Percentiles rank a stretch among this genome's conserved stretches.
phyloP scores from a whole-genome alignment of 371 early-diverging fungal species.

The Chytridiales sp. region DNA sequence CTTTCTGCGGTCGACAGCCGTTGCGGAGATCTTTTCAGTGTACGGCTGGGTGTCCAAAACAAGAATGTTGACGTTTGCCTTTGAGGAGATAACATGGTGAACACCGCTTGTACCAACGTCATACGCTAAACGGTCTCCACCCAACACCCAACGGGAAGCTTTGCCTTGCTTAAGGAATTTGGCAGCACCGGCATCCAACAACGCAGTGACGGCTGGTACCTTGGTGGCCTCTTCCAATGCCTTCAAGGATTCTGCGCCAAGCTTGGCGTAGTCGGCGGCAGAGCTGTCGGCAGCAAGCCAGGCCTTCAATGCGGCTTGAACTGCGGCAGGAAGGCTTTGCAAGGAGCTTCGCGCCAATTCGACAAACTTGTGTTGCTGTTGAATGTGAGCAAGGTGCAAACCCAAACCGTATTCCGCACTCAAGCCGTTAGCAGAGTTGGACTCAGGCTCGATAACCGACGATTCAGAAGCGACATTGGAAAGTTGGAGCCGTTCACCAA shows the following conservation, averaged over 20 bases:
- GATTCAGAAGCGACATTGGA: conserved; percentile 63
- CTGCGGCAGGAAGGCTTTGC: conserved; percentile 56
- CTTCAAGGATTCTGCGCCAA: conserved; percentile 7
- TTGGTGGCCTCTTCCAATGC: conserved; percentile 37
- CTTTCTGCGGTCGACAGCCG: conserved; percentile 65
- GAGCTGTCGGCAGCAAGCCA: conserved; percentile 50
- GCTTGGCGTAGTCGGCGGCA: conserved; percentile 13
- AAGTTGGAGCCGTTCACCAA: conserved; percentile 72
- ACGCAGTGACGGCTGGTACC: neutral
- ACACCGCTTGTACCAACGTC: conserved; percentile 87
- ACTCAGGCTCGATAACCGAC: conserved; percentile 36
- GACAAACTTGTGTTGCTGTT: conserved; percentile 63
- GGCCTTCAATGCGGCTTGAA: conserved; percentile 68
- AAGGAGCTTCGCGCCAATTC: conserved; percentile 44
- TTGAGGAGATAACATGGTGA: conserved; percentile 82
- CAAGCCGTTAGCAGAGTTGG: conserved; percentile 19
- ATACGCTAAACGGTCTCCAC: conserved; percentile 82
- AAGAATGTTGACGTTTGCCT: conserved; percentile 83
- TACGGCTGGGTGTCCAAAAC: conserved; percentile 83
- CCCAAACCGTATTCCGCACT: conserved; percentile 88
- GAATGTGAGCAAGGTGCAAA: conserved; percentile 64
- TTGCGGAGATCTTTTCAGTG: conserved; percentile 52
- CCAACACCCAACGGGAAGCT: conserved; percentile 82
- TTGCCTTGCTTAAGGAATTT: conserved; percentile 9
- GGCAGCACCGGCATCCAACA: conserved; percentile 35